Base-by-base conservation (phyloP, 2,329 filamentous ascomycete genomes). In the Colletotrichum eleusines region DNA sequence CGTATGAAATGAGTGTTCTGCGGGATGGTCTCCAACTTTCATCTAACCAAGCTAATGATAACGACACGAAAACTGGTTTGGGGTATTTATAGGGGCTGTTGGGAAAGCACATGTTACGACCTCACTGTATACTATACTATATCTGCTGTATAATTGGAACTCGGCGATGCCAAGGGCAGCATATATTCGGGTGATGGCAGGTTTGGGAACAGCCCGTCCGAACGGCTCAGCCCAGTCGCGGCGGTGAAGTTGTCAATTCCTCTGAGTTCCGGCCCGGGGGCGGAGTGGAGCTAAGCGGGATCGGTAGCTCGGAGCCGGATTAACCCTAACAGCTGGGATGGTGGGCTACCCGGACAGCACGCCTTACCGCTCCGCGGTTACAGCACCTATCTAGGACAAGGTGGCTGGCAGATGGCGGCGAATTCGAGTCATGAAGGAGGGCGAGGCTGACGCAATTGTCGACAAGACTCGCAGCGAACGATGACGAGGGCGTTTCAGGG, bases 351-450 rank as follows among this genome's bases (percentile, higher is more conserved):
- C 44, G 33, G 23, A 38, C 11, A 50, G 44, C n/a, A 38, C 20
- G 16, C 44, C 33, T 44, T 28, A 7, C 44, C 35, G 44, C n/a
- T 7, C 44, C 28, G 38, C 9, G 31, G n/a, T n/a, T n/a, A n/a
- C n/a, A n/a, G n/a, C n/a, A n/a, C n/a, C n/a, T n/a, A n/a, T n/a
- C n/a, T n/a, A n/a, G n/a, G n/a, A n/a, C 26, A 1, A 20, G 26
- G 3, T 9, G n/a, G 28, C 5, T 35, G 3, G n/a, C 0, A 8
- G 38, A 63, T 59, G 64, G 46, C 58, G 31, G 53, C 44, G 53
- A 50, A 16, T 63, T 68, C 48, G 64, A 71, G 69, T 71, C 69
- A 71, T 71, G 64, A 63, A 59, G 69, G 65, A 71, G 64, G 64
- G 69, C 44, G 26, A 48, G 2, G 5, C 51, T 71, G 69, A 71